Evolutionary conservation across 164 flowering plant species (phyloP).

Genomic region (Platanus orientalis): DNA sequence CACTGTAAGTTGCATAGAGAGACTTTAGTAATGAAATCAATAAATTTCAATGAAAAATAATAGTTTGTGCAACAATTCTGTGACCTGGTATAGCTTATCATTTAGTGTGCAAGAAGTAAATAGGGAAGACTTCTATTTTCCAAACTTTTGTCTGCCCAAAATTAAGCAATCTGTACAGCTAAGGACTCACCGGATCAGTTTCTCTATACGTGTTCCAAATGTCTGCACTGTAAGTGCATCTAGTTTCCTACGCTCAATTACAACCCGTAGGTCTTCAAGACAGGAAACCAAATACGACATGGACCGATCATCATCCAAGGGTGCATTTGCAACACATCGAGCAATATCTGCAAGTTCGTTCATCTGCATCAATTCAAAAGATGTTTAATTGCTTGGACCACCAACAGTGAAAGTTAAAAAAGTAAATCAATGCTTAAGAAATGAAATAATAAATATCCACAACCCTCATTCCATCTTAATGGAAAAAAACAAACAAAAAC

Average conservation of each 20-base stretch:
- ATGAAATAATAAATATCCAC: not conserved
- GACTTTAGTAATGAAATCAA: no score
- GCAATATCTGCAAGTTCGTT: conserved; percentile 97
- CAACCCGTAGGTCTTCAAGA: conserved; percentile 78
- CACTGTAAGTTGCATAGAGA: no score
- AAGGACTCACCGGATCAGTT: conserved; percentile 68
- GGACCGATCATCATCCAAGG: conserved; percentile 67
- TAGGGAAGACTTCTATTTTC: not conserved
- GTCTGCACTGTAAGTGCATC: conserved; percentile 94
- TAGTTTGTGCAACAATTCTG: not conserved
- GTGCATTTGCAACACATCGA: conserved; percentile 75
- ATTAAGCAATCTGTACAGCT: conserved; percentile 3
- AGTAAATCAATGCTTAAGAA: no score
- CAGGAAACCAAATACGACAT: conserved; percentile 63
- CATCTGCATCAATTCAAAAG: conserved; percentile 53
- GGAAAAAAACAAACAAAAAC: no score
- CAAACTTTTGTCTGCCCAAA: not conserved
- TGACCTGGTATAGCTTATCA: not conserved
- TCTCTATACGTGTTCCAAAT: conserved; percentile 96
- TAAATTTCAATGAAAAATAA: no score
- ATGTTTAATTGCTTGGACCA: not conserved
- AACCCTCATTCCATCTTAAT: no score
- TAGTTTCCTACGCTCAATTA: conserved; percentile 65
- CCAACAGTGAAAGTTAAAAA: not conserved
- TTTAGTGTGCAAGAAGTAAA: no score